Conservation (phyloP, 2,329 filamentous ascomycete species). For the Aspergillus neotritici region DNA sequence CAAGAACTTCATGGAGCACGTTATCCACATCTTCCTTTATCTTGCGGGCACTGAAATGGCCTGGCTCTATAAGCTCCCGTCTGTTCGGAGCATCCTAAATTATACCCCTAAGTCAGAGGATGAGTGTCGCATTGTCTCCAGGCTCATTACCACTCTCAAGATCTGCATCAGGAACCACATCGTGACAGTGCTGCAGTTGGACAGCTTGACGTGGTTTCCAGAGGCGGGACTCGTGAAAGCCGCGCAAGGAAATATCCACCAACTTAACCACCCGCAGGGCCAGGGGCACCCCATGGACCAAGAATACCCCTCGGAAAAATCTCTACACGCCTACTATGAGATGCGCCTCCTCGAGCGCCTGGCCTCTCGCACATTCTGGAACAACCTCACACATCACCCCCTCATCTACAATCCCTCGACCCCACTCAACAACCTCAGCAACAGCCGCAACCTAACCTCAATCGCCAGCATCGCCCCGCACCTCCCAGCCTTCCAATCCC, state of each 20-base stretch:
- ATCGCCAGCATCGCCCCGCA: slow-evolving; percentile 10
- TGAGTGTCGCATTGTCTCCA: slow-evolving; percentile 11
- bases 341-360: slow-evolving; percentile 11
- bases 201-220: slow-evolving; percentile 3
- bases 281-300: neutral
- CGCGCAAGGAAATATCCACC: neutral
- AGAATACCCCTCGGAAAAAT: slow-evolving; percentile 5
- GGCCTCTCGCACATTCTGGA: slow-evolving; percentile 14
- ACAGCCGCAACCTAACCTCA: neutral
- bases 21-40: slow-evolving; percentile 32
- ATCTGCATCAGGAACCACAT: slow-evolving; percentile 29
- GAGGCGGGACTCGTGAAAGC: no score
- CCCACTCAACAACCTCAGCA: slow-evolving; percentile 8
- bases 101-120: slow-evolving; percentile 12
- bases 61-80: slow-evolving; percentile 33
- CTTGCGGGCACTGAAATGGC: slow-evolving; percentile 32
- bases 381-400: slow-evolving; percentile 1
- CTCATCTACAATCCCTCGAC: neutral
- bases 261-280: neutral
- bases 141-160: slow-evolving; percentile 24
- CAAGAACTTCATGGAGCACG: slow-evolving; percentile 47
- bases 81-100: slow-evolving; percentile 25
- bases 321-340: neutral
- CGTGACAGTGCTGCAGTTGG: slow-evolving; percentile 10
- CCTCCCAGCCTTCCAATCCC: slow-evolving; percentile 5